A percentile compares a stretch with the other conserved stretches of the same genome.
Conservation (phyloP, 805 yeast genomes). For the Starmerella stellata region DNA sequence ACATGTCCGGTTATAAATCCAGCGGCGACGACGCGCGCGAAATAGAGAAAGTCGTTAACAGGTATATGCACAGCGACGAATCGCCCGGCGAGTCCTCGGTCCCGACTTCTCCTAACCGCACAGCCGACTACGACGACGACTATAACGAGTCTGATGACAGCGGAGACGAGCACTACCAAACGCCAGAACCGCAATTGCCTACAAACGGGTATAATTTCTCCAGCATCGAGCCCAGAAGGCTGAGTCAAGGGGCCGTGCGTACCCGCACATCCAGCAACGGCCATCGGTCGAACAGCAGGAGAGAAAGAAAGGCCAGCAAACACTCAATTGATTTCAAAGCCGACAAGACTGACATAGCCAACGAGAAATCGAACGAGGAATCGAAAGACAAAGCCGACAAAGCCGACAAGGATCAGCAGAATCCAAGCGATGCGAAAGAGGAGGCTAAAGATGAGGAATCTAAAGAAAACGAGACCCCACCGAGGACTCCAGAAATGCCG, state of each 20-base stretch:
- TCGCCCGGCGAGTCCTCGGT: slow-evolving; percentile 6
- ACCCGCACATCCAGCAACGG: background rate
- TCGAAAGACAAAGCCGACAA: background rate
- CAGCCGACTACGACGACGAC: background rate
- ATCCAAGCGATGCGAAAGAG: background rate
- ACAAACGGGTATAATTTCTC: too few species aligned
- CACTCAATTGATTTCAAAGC: background rate
- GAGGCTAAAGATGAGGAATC: background rate
- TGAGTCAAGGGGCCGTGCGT: background rate
- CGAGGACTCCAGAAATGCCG: background rate
- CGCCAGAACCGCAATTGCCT: background rate
- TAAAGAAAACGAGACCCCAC: background rate
- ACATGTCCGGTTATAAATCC: slow-evolving; percentile 91
- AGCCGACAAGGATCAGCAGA: background rate
- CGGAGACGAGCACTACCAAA: background rate
- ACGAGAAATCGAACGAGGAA: background rate
- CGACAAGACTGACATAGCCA: background rate
- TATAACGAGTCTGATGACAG: background rate
- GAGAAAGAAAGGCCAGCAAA: too few species aligned
- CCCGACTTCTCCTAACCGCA: background rate
- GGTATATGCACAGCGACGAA: slow-evolving; percentile 4
- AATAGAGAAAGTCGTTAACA: slow-evolving; percentile 46
- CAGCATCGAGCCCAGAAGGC: background rate
- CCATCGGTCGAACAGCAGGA: background rate
- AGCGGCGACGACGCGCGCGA: slow-evolving; percentile 40